Evolutionary conservation across 169 alveolate genomes (phyloP), one percentile per base, ranked within the genome.

Genomic region (Eimeria necatrix): DNA sequence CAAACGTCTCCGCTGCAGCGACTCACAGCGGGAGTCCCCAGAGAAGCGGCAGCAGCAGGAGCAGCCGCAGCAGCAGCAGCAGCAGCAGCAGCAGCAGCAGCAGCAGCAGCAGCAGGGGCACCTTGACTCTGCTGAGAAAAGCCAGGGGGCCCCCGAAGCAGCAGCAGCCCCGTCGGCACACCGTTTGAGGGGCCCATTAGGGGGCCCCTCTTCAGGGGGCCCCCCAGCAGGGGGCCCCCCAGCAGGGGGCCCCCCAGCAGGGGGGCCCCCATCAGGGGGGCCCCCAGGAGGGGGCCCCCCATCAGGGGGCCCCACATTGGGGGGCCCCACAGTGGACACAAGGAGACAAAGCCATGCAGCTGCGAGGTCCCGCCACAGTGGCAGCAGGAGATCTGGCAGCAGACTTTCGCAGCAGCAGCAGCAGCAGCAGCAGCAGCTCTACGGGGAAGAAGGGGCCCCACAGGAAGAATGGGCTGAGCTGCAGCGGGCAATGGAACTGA

Each of bases 341-440:
- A 41, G 56, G 61, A 76, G 86, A 76, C 86, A 41, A 7, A 14
- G 64, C 64, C 14, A 14, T 14, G 64, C 20, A 14, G 64, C 64
- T 9, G 64, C 20, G 64, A 6, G 26, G 26, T 3, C 52, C 3
- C 18, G 86, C 22, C 9, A 16, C 61, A 76, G 61, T 60, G 61
- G 86, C 22, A 49, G 86, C 32, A 24, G 86, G 56, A 56, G 86
- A 18, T 76, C 86, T 32, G 59, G 86, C 8, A 22, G 53, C 26
- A 76, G 86, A 32, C n/a, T 18, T 18, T 76, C 86, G 56, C 86
- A 76, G 86, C 73, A 61, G 73, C 81, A 71, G 81, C 81, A 71
- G 46, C 64, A 56, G 14, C 64, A 9, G 64, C 81, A 24, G 81
- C 64, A 48, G 86, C 64, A 76, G 48, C 26, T 32, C 4, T 6